A percentile compares a stretch with the other conserved stretches of the same genome.
phyloP scores from a whole-genome alignment of 192 early-diverging fungal species.

The Physocladia obscura region DNA sequence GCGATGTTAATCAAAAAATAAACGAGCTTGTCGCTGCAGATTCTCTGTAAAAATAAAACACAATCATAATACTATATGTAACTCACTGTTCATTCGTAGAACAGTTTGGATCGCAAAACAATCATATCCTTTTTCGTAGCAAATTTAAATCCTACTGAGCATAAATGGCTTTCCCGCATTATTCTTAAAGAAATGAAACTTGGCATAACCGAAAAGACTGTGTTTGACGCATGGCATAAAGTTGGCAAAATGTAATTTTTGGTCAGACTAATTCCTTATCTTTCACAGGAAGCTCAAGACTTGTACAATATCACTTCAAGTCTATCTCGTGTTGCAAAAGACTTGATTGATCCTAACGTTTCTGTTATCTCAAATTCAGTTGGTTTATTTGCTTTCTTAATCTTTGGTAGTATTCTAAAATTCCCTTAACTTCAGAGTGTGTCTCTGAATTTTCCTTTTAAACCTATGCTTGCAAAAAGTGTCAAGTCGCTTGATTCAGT shows the following conservation, averaged over 20 bases:
- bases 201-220: slow-evolving; percentile 69
- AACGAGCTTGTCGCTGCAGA: slow-evolving; percentile 42
- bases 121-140: slow-evolving; percentile 56
- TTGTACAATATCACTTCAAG: slow-evolving; percentile 68
- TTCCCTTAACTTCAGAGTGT: slow-evolving; percentile 45
- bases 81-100: too few relatives aligned
- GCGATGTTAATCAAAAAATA: slow-evolving; percentile 60
- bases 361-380: slow-evolving; percentile 20
- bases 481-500: slow-evolving; percentile 49
- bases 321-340: slow-evolving; percentile 55
- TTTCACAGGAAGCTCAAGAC: slow-evolving; percentile 55
- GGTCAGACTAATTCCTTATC: background rate
- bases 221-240: slow-evolving; percentile 67
- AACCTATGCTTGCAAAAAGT: slow-evolving; percentile 67
- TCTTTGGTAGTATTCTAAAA: background rate
- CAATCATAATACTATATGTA: too few relatives aligned
- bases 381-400: too few relatives aligned
- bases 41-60: slow-evolving; percentile 31
- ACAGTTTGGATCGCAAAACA: slow-evolving; percentile 40
- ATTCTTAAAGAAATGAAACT: slow-evolving; percentile 77
- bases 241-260: background rate
- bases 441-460: slow-evolving; percentile 59
- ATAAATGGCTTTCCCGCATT: slow-evolving; percentile 75
- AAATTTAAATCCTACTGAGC: slow-evolving; percentile 64
- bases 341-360: slow-evolving; percentile 52